Conservation (phyloP, 1,284 basidiomycete species). For the Mycena citricolor region DNA sequence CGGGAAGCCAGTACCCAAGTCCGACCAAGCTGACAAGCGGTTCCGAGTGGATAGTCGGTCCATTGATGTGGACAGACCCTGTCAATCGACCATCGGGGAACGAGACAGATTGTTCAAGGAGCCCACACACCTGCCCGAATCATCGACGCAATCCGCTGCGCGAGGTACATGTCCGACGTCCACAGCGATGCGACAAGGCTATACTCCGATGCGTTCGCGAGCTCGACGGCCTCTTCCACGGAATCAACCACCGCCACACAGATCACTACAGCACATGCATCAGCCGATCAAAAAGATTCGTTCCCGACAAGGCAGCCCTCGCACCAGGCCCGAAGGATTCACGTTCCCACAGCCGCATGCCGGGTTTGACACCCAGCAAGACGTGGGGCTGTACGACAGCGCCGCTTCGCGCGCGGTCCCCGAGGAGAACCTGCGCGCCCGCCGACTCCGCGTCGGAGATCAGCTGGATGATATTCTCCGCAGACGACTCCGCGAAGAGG, state of each 20-base stretch:
- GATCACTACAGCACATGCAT: constrained; percentile 38
- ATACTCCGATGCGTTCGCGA: constrained; percentile 57
- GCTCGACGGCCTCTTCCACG: constrained; percentile 51
- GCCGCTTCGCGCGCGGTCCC: constrained; percentile 42
- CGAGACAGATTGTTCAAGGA: too few relatives aligned
- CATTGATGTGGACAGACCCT: constrained; percentile 47
- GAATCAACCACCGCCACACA: constrained; percentile 48
- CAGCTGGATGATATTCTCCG: constrained; percentile 48
- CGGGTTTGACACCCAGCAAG: constrained; percentile 45
- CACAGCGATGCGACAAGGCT: constrained; percentile 54
- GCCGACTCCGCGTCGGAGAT: constrained; percentile 49
- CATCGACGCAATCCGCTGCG: constrained; percentile 47
- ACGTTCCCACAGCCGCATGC: constrained; percentile 52
- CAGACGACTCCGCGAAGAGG: constrained; percentile 52
- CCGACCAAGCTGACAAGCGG: constrained; percentile 32
- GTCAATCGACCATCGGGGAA: background rate
- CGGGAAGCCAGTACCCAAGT: constrained; percentile 38
- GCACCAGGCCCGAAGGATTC: constrained; percentile 63
- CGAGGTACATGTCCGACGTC: constrained; percentile 49
- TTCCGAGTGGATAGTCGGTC: constrained; percentile 38
- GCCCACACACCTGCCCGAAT: constrained; percentile 49
- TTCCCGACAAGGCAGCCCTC: constrained; percentile 23
- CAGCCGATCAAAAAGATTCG: constrained; percentile 4
- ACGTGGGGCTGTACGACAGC: constrained; percentile 56
- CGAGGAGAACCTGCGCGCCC: constrained; percentile 54